Percentiles rank a stretch among this genome's conserved stretches.
Evolutionary conservation across 1,139 yeast genomes (phyloP).

Genomic region (Meyerozyma carpophila): DNA sequence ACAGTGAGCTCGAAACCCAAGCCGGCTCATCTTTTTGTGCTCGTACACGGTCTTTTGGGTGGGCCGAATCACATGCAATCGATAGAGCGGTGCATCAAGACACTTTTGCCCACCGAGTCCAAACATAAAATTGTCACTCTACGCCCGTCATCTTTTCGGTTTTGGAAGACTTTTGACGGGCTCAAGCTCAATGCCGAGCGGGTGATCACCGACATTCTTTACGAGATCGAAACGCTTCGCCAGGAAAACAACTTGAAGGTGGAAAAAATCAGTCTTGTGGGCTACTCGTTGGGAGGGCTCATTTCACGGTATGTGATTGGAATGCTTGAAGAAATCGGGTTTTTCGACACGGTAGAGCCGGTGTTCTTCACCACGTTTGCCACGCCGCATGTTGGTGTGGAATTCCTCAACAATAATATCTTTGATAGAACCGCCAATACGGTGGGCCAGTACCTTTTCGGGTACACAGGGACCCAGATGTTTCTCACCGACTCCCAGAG

Average conservation of each 20-base stretch:
- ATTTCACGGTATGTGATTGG: conserved; percentile 67
- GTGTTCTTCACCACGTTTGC: conserved; percentile 75
- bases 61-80: conserved; percentile 68
- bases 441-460: conserved; percentile 60
- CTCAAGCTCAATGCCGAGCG: conserved; percentile 65
- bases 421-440: conserved; percentile 47
- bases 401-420: conserved; percentile 37
- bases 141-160: conserved; percentile 66
- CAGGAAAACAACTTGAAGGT: conserved; percentile 31
- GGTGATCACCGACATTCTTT: conserved; percentile 57
- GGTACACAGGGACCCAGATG: conserved; percentile 70
- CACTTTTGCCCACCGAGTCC: conserved; percentile 26
- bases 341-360: conserved; percentile 60
- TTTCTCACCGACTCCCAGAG: conserved; percentile 47
- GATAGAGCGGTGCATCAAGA: conserved; percentile 47
- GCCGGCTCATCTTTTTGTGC: conserved; percentile 60
- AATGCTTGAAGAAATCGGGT: conserved; percentile 44
- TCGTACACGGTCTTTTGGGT: conserved; percentile 92
- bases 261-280: conserved; percentile 36
- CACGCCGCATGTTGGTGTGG: conserved; percentile 82
- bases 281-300: conserved; percentile 41
- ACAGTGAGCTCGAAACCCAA: neutral
- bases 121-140: conserved; percentile 48
- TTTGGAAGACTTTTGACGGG: conserved; percentile 84
- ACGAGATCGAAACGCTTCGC: conserved; percentile 48